These are phyloP conservation scores for Excoecaria cochinchinensis DNA, from an alignment of 345 rosid species.

Conservation along the genomic window DNA sequence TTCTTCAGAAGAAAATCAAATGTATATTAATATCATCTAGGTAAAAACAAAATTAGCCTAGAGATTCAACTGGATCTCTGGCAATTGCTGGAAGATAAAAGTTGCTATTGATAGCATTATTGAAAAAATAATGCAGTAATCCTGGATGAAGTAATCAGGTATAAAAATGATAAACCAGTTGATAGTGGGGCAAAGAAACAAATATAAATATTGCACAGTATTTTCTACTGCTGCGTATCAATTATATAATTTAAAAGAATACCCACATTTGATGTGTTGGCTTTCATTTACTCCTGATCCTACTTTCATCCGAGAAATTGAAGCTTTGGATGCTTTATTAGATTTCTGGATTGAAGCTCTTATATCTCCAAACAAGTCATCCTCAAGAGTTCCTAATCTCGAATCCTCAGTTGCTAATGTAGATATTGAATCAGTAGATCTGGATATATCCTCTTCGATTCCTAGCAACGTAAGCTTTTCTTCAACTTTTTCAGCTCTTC, in stretches of 20 bases:
- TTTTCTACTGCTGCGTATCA: neutral
- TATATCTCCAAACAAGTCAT: constrained; percentile 65
- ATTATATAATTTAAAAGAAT: neutral
- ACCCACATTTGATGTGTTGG: constrained; percentile 48
- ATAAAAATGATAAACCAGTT: neutral
- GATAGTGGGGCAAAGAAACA: neutral
- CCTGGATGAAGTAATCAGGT: neutral
- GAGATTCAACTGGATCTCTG: neutral
- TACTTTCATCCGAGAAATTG: constrained; percentile 32
- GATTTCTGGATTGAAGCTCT: constrained; percentile 80
- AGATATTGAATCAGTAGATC: constrained; percentile 76
- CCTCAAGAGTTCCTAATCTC: constrained; percentile 47
- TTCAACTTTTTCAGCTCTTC: constrained; percentile 38
- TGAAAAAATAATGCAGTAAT: neutral
- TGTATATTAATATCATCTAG: neutral
- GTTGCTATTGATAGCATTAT: neutral
- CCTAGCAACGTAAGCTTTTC: constrained; percentile 46
- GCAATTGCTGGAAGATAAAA: neutral
- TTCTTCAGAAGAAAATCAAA: neutral
- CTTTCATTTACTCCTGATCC: constrained; percentile 29
- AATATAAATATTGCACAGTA: neutral
- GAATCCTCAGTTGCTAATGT: constrained; percentile 68
- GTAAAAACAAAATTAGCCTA: neutral
- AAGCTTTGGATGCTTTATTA: constrained; percentile 28
- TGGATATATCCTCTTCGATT: constrained; percentile 65